A percentile compares a stretch with the other conserved stretches of the same genome.
These are phyloP conservation scores for Triadica sebifera DNA, from an alignment of 345 rosid genomes.

Conservation along the genomic window DNA sequence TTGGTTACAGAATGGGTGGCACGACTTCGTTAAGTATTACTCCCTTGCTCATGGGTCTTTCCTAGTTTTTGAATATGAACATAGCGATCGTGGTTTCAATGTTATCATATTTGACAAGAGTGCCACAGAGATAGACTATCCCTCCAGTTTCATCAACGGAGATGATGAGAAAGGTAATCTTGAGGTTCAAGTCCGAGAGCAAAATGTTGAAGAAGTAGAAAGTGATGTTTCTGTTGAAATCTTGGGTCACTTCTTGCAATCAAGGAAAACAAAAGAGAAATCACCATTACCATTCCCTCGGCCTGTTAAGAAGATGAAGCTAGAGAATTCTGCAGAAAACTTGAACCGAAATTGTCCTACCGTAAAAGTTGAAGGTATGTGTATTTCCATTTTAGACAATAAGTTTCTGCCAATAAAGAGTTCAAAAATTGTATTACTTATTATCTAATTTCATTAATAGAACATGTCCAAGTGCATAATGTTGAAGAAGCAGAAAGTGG, in stretches of 20 bases:
- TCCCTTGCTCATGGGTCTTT: not conserved
- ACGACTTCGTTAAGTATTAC: constrained; percentile 13
- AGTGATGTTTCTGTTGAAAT: not conserved
- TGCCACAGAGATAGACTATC: constrained; percentile 8
- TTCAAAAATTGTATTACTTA: no score
- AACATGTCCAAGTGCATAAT: not conserved
- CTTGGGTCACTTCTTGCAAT: not conserved
- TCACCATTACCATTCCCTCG: not conserved
- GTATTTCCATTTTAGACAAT: not conserved
- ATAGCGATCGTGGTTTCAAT: not conserved
- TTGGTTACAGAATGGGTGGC: constrained; percentile 18
- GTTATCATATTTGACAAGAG: constrained; percentile 13
- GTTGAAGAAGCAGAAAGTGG: not conserved
- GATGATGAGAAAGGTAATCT: not conserved
- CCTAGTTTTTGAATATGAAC: constrained; percentile 7
- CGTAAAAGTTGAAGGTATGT: not conserved
- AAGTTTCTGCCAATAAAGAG: not conserved
- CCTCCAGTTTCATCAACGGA: not conserved
- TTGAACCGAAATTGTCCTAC: no score
- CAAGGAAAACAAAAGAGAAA: not conserved
- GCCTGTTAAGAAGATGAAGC: not conserved
- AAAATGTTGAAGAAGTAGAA: not conserved
- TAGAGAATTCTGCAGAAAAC: not conserved
- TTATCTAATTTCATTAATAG: no score
- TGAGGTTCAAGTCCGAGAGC: not conserved